phyloP scores from a whole-genome alignment of 805 yeast species.

The Wickerhamiella parazyma region DNA sequence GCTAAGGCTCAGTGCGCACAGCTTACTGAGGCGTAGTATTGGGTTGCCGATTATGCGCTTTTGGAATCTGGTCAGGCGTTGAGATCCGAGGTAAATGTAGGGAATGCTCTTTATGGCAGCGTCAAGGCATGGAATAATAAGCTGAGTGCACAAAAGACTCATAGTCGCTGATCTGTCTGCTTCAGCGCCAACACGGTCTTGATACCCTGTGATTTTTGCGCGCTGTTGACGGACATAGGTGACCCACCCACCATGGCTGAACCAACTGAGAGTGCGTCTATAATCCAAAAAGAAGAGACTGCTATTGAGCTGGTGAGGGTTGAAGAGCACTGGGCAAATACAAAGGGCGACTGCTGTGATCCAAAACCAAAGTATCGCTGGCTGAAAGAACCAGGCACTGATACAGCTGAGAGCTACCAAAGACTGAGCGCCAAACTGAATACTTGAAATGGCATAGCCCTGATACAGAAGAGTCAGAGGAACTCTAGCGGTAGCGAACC shows the following conservation, averaged over 20 bases:
- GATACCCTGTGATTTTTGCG: slow-evolving; percentile 74
- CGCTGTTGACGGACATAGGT: slow-evolving; percentile 48
- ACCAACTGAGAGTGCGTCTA: slow-evolving; percentile 68
- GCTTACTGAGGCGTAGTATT: slow-evolving; percentile 38
- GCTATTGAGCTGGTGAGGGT: slow-evolving; percentile 88
- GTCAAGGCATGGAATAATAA: slow-evolving; percentile 45
- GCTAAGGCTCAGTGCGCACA: slow-evolving; percentile 6
- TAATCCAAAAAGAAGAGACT: slow-evolving; percentile 83
- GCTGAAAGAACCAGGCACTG: slow-evolving; percentile 56
- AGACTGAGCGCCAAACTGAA: slow-evolving; percentile 48
- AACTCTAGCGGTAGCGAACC: slow-evolving; percentile 61
- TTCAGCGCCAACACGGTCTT: slow-evolving; percentile 36
- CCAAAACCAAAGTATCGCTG: slow-evolving; percentile 90
- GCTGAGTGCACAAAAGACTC: slow-evolving; percentile 56
- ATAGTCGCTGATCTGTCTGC: slow-evolving; percentile 53
- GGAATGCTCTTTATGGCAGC: slow-evolving; percentile 46
- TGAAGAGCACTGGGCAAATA: slow-evolving; percentile 78
- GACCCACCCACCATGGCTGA: slow-evolving; percentile 53
- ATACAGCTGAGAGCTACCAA: slow-evolving; percentile 41
- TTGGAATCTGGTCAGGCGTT: slow-evolving; percentile 46
- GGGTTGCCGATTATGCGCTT: slow-evolving; percentile 32
- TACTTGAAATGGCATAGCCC: slow-evolving; percentile 53
- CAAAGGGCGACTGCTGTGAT: slow-evolving; percentile 68
- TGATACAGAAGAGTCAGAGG: slow-evolving; percentile 54
- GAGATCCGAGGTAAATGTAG: slow-evolving; percentile 58